Conservation (phyloP, 2,329 filamentous ascomycete species). For the Aspergillus melleus region DNA sequence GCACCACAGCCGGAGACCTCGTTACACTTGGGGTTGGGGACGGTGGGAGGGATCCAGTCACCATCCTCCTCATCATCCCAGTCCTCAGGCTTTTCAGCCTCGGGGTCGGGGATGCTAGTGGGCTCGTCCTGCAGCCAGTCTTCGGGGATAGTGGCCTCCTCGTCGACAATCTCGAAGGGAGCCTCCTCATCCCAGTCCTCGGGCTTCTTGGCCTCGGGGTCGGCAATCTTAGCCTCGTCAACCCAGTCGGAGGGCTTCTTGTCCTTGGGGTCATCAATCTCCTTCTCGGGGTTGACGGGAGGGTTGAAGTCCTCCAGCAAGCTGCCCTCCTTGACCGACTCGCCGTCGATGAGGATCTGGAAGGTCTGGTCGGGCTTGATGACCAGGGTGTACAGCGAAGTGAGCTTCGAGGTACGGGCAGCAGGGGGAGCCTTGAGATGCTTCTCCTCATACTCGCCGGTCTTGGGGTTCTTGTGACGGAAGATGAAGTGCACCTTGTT, state of each 20-base stretch:
- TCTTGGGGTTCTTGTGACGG: slow-evolving; percentile 99
- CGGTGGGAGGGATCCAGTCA: slow-evolving; percentile 87
- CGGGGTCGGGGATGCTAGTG: slow-evolving; percentile 79
- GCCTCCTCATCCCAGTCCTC: slow-evolving; percentile 99
- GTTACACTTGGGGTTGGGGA: slow-evolving; percentile 94
- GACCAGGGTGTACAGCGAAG: slow-evolving; percentile 93
- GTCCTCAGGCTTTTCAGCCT: slow-evolving; percentile 96
- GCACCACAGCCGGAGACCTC: slow-evolving; percentile 91
- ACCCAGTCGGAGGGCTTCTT: slow-evolving; percentile 95
- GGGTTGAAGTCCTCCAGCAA: slow-evolving; percentile 93
- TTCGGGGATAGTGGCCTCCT: slow-evolving; percentile 84
- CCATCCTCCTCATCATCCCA: slow-evolving; percentile 99
- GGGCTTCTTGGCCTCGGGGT: slow-evolving; percentile 92
- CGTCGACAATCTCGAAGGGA: slow-evolving; percentile 92
- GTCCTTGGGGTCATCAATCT: slow-evolving; percentile 94
- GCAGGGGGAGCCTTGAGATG: slow-evolving; percentile 82
- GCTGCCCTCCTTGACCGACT: slow-evolving; percentile 82
- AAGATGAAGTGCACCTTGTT: slow-evolving; percentile 99
- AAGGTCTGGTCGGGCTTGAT: slow-evolving; percentile 96
- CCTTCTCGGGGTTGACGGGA: slow-evolving; percentile 87
- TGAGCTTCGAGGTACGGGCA: slow-evolving; percentile 86
- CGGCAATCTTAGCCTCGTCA: slow-evolving; percentile 84
- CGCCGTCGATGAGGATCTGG: slow-evolving; percentile 87
- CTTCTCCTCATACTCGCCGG: slow-evolving; percentile 99
- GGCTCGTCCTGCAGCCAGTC: slow-evolving; percentile 96